phyloP scores from a whole-genome alignment of 768 basidiomycete species.

The Phanerodontia chrysosporium region DNA sequence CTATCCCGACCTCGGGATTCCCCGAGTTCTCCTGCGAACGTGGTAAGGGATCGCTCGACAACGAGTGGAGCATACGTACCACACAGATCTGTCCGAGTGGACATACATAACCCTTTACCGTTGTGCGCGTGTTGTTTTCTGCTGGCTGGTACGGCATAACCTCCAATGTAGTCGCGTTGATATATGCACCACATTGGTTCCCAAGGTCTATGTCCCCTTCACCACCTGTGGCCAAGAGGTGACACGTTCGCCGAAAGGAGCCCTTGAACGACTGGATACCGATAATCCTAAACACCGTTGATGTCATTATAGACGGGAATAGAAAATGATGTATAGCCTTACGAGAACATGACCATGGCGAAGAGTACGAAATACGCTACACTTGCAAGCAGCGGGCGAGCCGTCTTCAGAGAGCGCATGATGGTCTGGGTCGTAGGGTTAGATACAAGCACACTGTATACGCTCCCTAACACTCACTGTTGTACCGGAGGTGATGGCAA shows the following conservation, averaged over 20 bases:
- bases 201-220: slow-evolving; percentile 41
- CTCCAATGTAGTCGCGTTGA: slow-evolving; percentile 55
- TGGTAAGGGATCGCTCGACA: background rate
- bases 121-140: slow-evolving; percentile 32
- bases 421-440: slow-evolving; percentile 54
- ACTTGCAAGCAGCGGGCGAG: slow-evolving; percentile 81
- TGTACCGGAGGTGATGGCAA: slow-evolving; percentile 89
- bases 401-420: slow-evolving; percentile 87
- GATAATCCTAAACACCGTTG: slow-evolving; percentile 63
- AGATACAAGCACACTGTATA: too few species aligned
- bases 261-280: slow-evolving; percentile 94
- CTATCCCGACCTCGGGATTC: slow-evolving; percentile 62
- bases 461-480: slow-evolving; percentile 64
- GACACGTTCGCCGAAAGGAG: slow-evolving; percentile 66
- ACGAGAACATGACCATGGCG: slow-evolving; percentile 87
- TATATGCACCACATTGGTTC: slow-evolving; percentile 78
- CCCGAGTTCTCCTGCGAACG: slow-evolving; percentile 43
- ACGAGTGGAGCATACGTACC: slow-evolving; percentile 39
- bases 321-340: slow-evolving; percentile 23
- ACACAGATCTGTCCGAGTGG: slow-evolving; percentile 81
- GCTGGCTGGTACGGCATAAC: slow-evolving; percentile 37
- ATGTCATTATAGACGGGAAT: background rate
- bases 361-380: slow-evolving; percentile 92
- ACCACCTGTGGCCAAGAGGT: slow-evolving; percentile 50
- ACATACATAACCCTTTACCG: slow-evolving; percentile 83